These are phyloP conservation scores for Eucalyptus marginata DNA, from an alignment of 345 rosid species.

Conservation along the genomic window DNA sequence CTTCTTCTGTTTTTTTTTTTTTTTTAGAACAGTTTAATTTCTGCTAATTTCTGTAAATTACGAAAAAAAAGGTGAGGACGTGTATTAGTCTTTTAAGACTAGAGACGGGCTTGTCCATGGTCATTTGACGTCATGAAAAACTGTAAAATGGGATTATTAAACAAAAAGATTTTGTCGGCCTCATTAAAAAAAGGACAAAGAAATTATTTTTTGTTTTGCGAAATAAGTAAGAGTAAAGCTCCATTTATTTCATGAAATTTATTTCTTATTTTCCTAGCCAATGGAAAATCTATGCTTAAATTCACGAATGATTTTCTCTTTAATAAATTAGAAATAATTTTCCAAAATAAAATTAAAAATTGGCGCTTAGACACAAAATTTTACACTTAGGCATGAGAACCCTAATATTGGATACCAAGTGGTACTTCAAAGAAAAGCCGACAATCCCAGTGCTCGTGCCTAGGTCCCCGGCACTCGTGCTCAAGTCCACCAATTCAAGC, in stretches of 20 bases:
- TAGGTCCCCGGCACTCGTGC: accelerated
- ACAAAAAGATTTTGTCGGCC: not conserved
- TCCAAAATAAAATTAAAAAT: no score
- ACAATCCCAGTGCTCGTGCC: not conserved
- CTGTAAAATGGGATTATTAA: not conserved
- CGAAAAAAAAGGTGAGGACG: not conserved
- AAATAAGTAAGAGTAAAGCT: not conserved
- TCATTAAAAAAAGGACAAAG: no score
- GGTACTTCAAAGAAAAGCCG: accelerated
- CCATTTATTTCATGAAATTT: not conserved
- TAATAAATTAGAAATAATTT: no score
- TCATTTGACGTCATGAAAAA: not conserved
- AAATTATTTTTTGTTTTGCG: not conserved
- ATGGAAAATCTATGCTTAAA: not conserved
- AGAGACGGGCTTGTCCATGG: not conserved
- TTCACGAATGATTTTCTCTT: no score
- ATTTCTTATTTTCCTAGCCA: not conserved
- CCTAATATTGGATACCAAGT: not conserved
- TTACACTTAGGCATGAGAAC: not conserved
- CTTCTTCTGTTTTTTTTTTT: no score
- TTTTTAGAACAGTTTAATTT: not conserved
- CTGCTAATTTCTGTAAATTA: not conserved
- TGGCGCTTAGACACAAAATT: accelerated
- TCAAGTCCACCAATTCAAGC: no score
- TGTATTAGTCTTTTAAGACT: not conserved